phyloP scores from a whole-genome alignment of 345 rosid species.

The Arabidopsis arenosa region DNA sequence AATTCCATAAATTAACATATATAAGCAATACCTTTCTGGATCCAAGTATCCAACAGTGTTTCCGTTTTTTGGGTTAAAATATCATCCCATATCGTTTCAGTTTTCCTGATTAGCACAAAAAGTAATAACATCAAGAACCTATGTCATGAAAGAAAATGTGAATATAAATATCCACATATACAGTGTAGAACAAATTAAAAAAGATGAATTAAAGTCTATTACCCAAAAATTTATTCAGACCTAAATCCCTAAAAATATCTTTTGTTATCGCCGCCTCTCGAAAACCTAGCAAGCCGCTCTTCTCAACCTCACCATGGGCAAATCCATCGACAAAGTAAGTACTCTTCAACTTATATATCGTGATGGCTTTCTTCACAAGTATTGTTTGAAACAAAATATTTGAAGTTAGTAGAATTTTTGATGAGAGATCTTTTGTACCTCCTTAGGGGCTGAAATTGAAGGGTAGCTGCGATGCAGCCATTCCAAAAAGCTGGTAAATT shows the following conservation, averaged over 20 bases:
- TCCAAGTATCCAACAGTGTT: neutral
- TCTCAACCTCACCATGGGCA: neutral
- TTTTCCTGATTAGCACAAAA: neutral
- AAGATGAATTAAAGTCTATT: too few relatives aligned
- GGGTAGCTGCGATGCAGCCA: neutral
- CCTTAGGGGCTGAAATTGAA: neutral
- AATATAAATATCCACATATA: conserved; percentile 25
- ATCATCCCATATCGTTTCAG: too few relatives aligned
- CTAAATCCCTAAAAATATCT: neutral
- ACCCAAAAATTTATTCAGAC: too few relatives aligned
- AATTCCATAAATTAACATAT: neutral
- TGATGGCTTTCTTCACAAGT: neutral
- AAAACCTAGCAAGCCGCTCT: neutral
- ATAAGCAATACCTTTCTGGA: neutral
- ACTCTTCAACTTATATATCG: neutral
- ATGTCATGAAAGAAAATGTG: neutral
- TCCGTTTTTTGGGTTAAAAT: neutral
- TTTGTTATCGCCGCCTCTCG: neutral
- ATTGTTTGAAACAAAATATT: neutral
- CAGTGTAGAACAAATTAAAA: too few relatives aligned
- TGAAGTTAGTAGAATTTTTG: neutral
- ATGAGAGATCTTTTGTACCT: neutral
- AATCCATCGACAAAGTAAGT: neutral
- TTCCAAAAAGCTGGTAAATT: neutral
- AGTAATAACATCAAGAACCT: neutral